Evolutionary conservation across 352 stramenopile genomes (phyloP).

Genomic region (Phytophthora pseudosyringae): DNA sequence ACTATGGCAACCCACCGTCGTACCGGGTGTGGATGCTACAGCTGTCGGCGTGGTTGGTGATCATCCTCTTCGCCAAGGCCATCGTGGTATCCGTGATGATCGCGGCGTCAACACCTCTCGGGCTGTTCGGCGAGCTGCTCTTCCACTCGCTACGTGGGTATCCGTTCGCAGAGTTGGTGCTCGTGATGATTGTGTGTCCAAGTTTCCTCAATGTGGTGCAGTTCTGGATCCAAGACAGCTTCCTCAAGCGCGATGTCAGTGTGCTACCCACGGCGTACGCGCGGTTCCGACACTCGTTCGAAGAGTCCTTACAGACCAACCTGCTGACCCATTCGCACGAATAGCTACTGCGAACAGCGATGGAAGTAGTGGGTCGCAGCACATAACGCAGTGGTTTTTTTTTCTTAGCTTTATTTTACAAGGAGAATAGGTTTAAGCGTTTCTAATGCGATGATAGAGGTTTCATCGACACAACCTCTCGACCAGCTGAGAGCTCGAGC

Average conservation of each 20-base stretch:
- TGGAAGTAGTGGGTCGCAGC: no score
- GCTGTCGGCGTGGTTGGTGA: constrained; percentile 65
- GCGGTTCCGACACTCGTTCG: constrained; percentile 67
- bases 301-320: constrained; percentile 74
- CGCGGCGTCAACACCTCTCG: constrained; percentile 49
- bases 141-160: constrained; percentile 68
- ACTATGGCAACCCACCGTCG: constrained; percentile 77
- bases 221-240: constrained; percentile 90
- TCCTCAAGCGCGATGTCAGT: constrained; percentile 79
- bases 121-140: constrained; percentile 65
- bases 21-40: constrained; percentile 72
- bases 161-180: constrained; percentile 71
- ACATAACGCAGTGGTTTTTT: no score
- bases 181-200: constrained; percentile 86
- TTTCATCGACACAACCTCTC: no score
- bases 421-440: no score
- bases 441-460: no score
- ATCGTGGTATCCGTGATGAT: constrained; percentile 83
- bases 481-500: no score
- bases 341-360: background rate
- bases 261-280: constrained; percentile 65
- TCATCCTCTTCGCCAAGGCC: constrained; percentile 83
- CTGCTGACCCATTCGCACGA: constrained; percentile 48
- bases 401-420: no score
- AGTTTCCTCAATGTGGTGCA: constrained; percentile 87